Conservation (phyloP, 2,329 filamentous ascomycete genomes). For the Epichloe aotearoae region DNA sequence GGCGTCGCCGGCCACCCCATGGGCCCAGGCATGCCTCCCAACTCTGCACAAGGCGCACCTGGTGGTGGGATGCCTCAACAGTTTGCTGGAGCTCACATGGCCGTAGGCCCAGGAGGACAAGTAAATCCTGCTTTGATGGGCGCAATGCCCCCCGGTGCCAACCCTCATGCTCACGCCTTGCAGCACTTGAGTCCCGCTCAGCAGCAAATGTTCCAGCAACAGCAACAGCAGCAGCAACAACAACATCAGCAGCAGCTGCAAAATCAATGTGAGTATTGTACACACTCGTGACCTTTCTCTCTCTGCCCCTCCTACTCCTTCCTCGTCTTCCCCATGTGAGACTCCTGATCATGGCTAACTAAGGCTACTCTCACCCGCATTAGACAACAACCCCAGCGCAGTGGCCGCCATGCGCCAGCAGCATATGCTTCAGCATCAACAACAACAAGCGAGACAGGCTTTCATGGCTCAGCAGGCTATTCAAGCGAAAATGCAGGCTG, state of each 20-base stretch:
- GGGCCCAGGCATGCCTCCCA: constrained; percentile 50
- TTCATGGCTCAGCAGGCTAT: constrained; percentile 43
- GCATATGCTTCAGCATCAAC: constrained; percentile 43
- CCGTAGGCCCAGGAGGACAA: constrained; percentile 56
- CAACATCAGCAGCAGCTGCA: constrained; percentile 27
- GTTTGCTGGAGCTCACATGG: constrained; percentile 49
- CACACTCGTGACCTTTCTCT: not conserved
- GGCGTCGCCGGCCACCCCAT: constrained; percentile 54
- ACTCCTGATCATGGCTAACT: not conserved
- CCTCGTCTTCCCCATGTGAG: not conserved
- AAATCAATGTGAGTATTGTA: constrained; percentile 19
- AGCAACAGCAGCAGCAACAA: constrained; percentile 32
- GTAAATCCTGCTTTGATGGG: constrained; percentile 66
- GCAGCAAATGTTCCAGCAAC: constrained; percentile 44
- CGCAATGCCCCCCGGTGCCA: constrained; percentile 55
- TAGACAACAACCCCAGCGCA: constrained; percentile 24
- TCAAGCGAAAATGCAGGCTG: constrained; percentile 35
- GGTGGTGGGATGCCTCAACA: constrained; percentile 54
- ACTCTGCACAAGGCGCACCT: constrained; percentile 54
- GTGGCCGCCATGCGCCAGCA: constrained; percentile 38
- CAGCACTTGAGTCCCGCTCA: constrained; percentile 56
- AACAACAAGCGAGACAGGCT: constrained; percentile 36
- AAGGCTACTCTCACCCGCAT: not conserved
- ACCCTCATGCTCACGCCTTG: constrained; percentile 54
- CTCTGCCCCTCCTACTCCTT: not conserved